Conservation (phyloP, 345 rosid genomes). For the Salix suchowensis region DNA sequence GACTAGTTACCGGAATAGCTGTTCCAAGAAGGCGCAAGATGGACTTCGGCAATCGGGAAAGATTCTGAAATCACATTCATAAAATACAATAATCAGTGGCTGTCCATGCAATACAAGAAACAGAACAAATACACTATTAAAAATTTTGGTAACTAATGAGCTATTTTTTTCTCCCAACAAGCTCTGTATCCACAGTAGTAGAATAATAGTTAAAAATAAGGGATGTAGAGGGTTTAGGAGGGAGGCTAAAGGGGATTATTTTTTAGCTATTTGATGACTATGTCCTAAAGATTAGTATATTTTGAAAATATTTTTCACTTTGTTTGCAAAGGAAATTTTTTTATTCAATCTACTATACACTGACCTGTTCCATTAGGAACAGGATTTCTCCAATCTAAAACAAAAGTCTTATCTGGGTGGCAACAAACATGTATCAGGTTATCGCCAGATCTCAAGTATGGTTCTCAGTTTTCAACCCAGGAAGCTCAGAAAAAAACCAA, state of each 20-base stretch:
- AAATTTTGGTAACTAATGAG: not conserved
- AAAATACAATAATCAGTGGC: not conserved
- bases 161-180: not conserved
- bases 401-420: not conserved
- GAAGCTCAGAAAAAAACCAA: not conserved
- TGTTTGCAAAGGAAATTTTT: not conserved
- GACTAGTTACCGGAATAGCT: conserved; percentile 66
- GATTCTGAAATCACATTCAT: conserved; percentile 47
- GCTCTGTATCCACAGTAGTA: not conserved
- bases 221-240: not conserved
- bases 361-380: not conserved
- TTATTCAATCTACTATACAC: not conserved
- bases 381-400: not conserved
- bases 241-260: not conserved
- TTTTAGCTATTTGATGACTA: not conserved
- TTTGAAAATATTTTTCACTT: not conserved
- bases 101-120: conserved; percentile 7
- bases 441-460: not conserved
- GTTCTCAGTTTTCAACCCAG: not conserved
- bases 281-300: no score
- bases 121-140: not conserved
- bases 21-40: conserved; percentile 81
- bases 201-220: not conserved
- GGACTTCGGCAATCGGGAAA: conserved; percentile 83
- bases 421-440: not conserved